Evolutionary conservation across 2,329 filamentous ascomycete species (phyloP).

Genomic region (Sclerotinia trifoliorum): DNA sequence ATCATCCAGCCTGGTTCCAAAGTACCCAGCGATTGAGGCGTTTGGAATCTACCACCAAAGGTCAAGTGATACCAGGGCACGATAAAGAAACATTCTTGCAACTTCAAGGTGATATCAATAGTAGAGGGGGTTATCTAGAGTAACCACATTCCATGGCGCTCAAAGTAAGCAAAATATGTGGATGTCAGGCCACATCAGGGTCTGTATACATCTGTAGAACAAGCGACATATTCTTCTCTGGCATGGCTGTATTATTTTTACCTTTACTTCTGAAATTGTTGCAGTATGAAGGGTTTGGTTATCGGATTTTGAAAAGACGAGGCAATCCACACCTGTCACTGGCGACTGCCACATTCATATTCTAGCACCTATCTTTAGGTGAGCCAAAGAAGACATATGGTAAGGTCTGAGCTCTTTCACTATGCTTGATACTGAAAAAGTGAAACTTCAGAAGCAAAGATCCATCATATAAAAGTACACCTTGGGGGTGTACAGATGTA

Average conservation of each 20-base stretch:
- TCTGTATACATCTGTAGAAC: background rate
- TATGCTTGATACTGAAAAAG: background rate
- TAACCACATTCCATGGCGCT: background rate
- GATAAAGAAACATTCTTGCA: conserved; percentile 36
- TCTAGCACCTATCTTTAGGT: background rate
- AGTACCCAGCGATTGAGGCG: conserved; percentile 39
- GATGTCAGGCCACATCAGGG: background rate
- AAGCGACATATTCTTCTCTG: background rate
- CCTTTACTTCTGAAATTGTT: background rate
- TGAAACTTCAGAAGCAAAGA: background rate
- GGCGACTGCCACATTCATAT: background rate
- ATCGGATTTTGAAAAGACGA: background rate
- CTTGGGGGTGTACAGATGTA: background rate
- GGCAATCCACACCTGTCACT: background rate
- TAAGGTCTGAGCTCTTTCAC: background rate
- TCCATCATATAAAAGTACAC: background rate
- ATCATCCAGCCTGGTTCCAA: conserved; percentile 40
- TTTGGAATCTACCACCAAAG: conserved; percentile 36
- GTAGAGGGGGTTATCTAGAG: conserved; percentile 21
- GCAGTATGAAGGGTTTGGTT: background rate
- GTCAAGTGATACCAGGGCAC: conserved; percentile 35
- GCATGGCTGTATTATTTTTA: background rate
- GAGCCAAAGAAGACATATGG: background rate
- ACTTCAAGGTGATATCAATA: conserved; percentile 35
- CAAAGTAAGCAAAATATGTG: background rate